Conservation (phyloP, 192 early-diverging fungal species). For the Dissophora globulifera region DNA sequence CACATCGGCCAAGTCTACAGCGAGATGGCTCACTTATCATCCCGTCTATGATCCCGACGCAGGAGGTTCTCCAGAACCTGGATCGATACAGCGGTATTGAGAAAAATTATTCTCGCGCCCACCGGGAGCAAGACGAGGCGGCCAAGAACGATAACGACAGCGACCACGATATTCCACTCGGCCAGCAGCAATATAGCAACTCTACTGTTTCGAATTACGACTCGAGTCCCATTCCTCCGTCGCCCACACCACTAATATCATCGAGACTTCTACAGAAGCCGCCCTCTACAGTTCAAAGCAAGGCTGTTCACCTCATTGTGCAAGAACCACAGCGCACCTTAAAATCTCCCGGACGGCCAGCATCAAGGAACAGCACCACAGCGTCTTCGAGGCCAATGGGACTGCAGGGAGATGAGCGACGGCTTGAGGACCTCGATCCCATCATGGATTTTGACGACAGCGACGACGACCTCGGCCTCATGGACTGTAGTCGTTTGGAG, state of each 20-base stretch:
- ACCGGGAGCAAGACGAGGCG: too few relatives aligned
- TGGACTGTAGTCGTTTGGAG: too few relatives aligned
- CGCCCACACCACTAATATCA: background rate
- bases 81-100: background rate
- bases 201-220: background rate
- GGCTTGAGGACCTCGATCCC: background rate
- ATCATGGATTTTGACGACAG: slow-evolving; percentile 27
- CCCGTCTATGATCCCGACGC: slow-evolving; percentile 15
- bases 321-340: too few relatives aligned
- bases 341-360: too few relatives aligned
- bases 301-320: too few relatives aligned
- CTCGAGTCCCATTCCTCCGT: background rate
- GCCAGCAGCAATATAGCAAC: background rate
- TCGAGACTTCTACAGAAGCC: too few relatives aligned
- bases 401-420: background rate
- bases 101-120: too few relatives aligned
- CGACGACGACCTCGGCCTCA: background rate
- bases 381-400: too few relatives aligned
- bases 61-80: slow-evolving; percentile 15
- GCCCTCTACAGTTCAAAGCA: too few relatives aligned
- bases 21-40: slow-evolving; percentile 13
- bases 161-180: background rate
- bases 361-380: too few relatives aligned
- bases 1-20: background rate
- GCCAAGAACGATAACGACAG: background rate